Evolutionary conservation across 164 flowering plant genomes (phyloP), one percentile per base, ranked within the genome.

Genomic region (Stephania cephalantha): DNA sequence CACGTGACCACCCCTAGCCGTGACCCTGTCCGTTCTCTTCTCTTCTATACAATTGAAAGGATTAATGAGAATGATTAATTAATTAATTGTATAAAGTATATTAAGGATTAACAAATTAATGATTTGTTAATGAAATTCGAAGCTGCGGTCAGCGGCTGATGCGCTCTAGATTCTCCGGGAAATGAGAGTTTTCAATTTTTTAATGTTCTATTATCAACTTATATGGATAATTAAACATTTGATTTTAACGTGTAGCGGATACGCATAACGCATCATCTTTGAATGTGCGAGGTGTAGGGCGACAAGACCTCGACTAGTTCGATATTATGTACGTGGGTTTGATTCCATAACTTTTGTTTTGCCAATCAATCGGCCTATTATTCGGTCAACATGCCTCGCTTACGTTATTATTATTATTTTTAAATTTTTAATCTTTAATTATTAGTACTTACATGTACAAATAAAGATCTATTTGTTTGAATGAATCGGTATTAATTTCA

Each of bases 161-260:
- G 86, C 93, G 96, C 91, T 88, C 88, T 85, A 88, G 96, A 90
- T 87, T 85, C 89, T 81, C 85, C 85, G 87, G 89, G 67, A 75
- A 25, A 0, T 75, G 75, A 18, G 69, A 66, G 0, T 46, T 72
- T 82, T 79, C 73, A 18, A 44, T 76, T 22, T 71, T 50, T 35
- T 35, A 35, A 35, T 35, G 42, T 35, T 35, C 4, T 35, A 4
- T 35, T 35, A 35, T 35, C 42, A 35, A 35, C 42, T 35, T 35
- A 35, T 35, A 35, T 35, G 42, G 42, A 35, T 35, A 35, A 35
- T 35, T 35, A 35, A 35, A 35, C 42, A 35, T 35, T 4, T 35
- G 4, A 35, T 35, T 35, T 35, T 35, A 4, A 2, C 42, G 1
- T 35, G 42, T 35, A 35, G 42, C 42, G 42, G 42, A 35, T 35